phyloP scores from a whole-genome alignment of 495 filamentous ascomycete genomes.

The Tuber aestivum region DNA sequence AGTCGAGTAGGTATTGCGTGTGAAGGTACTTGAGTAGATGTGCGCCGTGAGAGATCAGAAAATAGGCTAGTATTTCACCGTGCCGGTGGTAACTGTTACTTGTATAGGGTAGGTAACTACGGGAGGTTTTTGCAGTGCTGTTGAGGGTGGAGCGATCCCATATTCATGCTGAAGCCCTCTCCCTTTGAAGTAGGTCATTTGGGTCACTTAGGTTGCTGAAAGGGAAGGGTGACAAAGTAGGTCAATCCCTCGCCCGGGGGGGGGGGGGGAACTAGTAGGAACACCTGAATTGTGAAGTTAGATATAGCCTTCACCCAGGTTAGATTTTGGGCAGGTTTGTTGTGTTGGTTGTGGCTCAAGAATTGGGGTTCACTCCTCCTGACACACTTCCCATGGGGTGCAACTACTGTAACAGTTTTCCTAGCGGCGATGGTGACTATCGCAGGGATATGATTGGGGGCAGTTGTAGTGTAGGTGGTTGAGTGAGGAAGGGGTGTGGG shows the following conservation, averaged over 20 bases:
- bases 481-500: not conserved
- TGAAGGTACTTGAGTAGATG: not conserved
- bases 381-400: not conserved
- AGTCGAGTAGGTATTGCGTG: not conserved
- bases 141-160: not conserved
- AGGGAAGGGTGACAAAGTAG: not conserved
- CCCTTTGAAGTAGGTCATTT: not conserved
- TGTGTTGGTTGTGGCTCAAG: not conserved
- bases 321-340: not conserved
- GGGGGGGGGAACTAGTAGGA: not conserved
- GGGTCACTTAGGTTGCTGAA: not conserved
- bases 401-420: not conserved
- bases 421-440: not conserved
- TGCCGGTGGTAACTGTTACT: not conserved
- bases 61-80: not conserved
- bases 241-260: not conserved
- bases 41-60: not conserved
- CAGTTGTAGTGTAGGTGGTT: not conserved
- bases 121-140: not conserved
- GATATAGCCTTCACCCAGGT: not conserved
- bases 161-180: not conserved
- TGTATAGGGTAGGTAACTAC: not conserved
- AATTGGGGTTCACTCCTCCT: not conserved
- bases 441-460: not conserved
- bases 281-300: not conserved